Base-by-base conservation (phyloP, 495 filamentous ascomycete species). In the Diplogelasinospora grovesii region DNA sequence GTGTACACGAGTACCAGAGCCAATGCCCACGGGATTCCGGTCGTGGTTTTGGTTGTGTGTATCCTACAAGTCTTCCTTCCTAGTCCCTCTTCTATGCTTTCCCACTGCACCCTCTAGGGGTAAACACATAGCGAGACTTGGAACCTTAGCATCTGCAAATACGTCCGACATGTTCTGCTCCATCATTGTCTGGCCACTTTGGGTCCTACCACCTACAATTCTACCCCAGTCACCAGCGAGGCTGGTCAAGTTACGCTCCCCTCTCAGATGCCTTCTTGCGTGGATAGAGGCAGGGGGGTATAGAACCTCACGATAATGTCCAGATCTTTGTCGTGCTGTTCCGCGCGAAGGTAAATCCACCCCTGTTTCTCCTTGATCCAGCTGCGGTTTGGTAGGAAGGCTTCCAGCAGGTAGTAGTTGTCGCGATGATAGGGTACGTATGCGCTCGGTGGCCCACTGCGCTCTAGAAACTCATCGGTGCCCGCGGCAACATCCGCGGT, bases 371-470 rank as follows among this genome's bases (percentile, higher is more conserved):
- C 50, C 8, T 42, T 46, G 25, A 52, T 64, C 71, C 71, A 74
- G 8, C 57, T 57, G 21, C 71, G 62, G 29, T 64, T 61, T 1
- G 71, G 71, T 15, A 74, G 34, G 38, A 66, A 76, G 9, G 63
- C 68, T 45, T 70, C 64, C 8, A 77, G 58, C 57, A 71, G 61
- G 49, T 77, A 75, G 46, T 78, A 78, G 15, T 66, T 65, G 40
- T 77, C 75, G 21, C 74, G 57, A 35, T 69, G 54, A 35, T 57
- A 73, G 3, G 73, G 73, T 8, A 74, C 64, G 22, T 76, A 71
- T 8, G 68, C 43, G 0, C 66, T 68, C 0, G 62, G 59, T 6
- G 69, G 69, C 0, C 74, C 74, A 14, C 49, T 54, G 11, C 64
- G 50, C 27, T 59, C 51, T 3, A 78, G 52, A 43, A 78, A 79